These are phyloP conservation scores for Trypanosoma cruzi DNA, from an alignment of 208 protist genomes.

Conservation along the genomic window DNA sequence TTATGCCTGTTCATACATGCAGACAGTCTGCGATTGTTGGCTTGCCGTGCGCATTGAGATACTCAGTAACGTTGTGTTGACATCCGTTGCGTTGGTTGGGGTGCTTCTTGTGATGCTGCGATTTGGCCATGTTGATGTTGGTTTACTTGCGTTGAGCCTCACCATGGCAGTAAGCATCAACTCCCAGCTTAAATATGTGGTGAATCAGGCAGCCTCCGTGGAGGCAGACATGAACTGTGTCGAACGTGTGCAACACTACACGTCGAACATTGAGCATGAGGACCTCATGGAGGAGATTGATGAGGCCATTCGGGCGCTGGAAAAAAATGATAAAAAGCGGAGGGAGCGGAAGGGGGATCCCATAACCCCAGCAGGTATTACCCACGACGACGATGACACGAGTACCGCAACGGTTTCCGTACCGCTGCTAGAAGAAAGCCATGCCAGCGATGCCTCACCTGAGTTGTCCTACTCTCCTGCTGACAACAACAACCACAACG, in stretches of 20 bases:
- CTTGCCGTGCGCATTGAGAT: conserved; percentile 89
- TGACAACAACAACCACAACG: neutral
- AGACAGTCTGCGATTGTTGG: conserved; percentile 83
- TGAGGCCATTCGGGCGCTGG: conserved; percentile 5
- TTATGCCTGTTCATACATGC: conserved; percentile 49
- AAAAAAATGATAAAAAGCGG: conserved; percentile 7
- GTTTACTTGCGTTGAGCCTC: conserved; percentile 64
- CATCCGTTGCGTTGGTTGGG: conserved; percentile 46
- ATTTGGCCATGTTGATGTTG: conserved; percentile 30
- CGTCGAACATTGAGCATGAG: conserved; percentile 63
- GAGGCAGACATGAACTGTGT: conserved; percentile 90
- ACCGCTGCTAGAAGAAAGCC: neutral
- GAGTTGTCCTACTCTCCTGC: neutral
- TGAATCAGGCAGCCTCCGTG: conserved; percentile 48
- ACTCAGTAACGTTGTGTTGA: conserved; percentile 74
- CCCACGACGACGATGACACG: neutral
- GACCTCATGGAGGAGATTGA: conserved; percentile 30
- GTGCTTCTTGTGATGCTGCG: conserved; percentile 41
- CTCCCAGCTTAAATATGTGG: conserved; percentile 52
- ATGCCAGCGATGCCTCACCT: neutral
- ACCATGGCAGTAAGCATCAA: conserved; percentile 69
- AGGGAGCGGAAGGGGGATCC: neutral
- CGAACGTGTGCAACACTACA: conserved; percentile 85
- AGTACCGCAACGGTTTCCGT: neutral
- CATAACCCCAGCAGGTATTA: neutral